A percentile compares a stretch with the other conserved stretches of the same genome.
phyloP scores from a whole-genome alignment of 345 rosid genomes.

The Iberis pinnata region DNA sequence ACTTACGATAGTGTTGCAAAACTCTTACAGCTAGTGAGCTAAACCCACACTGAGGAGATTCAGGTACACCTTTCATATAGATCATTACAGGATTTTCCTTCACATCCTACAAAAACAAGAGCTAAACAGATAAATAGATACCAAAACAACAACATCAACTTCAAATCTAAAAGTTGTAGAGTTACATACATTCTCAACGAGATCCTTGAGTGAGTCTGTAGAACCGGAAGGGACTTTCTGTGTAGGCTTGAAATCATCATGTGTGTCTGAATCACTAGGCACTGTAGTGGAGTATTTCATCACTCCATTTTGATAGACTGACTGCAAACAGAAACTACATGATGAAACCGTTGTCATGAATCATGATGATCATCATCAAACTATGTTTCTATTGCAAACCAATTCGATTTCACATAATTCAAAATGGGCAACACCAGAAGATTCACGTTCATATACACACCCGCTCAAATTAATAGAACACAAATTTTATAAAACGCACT shows the following conservation, averaged over 20 bases:
- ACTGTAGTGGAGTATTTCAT: conserved; percentile 42
- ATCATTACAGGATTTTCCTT: conserved; percentile 86
- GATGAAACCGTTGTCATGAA: too few relatives aligned
- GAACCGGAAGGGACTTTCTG: conserved; percentile 47
- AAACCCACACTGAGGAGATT: conserved; percentile 88
- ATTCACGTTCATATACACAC: too few relatives aligned
- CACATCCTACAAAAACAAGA: conserved; percentile 58
- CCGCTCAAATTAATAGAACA: too few relatives aligned
- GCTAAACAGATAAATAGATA: neutral
- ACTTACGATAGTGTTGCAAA: conserved; percentile 70
- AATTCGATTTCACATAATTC: neutral
- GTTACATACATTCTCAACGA: conserved; percentile 82
- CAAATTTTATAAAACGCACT: too few relatives aligned
- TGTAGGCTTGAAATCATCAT: conserved; percentile 72
- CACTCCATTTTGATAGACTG: conserved; percentile 35
- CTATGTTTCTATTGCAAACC: neutral
- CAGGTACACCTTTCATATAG: conserved; percentile 95
- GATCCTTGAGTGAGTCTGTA: conserved; percentile 45
- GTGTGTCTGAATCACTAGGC: conserved; percentile 73
- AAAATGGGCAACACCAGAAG: too few relatives aligned
- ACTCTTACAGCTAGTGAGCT: conserved; percentile 91
- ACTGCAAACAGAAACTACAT: conserved; percentile 33
- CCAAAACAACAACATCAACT: neutral
- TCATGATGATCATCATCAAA: too few relatives aligned
- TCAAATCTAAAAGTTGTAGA: neutral